Evolutionary conservation across 768 basidiomycete species (phyloP).

Genomic region (Clitopilus hobsonii): DNA sequence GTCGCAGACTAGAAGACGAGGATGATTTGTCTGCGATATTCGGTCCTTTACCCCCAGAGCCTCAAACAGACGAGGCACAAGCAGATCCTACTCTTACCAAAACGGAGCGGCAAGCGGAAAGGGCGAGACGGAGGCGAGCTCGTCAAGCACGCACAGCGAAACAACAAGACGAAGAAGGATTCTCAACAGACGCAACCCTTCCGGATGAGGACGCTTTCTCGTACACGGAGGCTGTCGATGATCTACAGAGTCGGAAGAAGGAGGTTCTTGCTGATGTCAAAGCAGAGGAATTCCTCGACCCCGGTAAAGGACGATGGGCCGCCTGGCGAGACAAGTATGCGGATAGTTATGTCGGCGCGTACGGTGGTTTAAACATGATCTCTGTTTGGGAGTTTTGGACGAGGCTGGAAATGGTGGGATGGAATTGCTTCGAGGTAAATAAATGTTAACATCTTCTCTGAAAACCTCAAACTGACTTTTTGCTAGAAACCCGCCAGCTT

Average conservation of each 20-base stretch:
- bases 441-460: neutral
- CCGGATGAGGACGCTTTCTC: conserved; percentile 63
- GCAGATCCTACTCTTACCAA: conserved; percentile 41
- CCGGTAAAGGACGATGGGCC: conserved; percentile 58
- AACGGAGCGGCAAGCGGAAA: conserved; percentile 54
- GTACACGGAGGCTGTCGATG: conserved; percentile 57
- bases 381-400: conserved; percentile 95
- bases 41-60: conserved; percentile 39
- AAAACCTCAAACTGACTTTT: conserved; percentile 7
- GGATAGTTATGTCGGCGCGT: conserved; percentile 85
- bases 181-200: conserved; percentile 80
- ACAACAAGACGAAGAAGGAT: conserved; percentile 65
- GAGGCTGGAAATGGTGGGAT: conserved; percentile 79
- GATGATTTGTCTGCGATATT: conserved; percentile 76
- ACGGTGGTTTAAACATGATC: conserved; percentile 86
- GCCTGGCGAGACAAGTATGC: conserved; percentile 72
- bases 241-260: conserved; percentile 45
- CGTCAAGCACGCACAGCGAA: conserved; percentile 27
- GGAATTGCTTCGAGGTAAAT: conserved; percentile 81
- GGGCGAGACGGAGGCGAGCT: conserved; percentile 47
- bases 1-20: conserved; percentile 72
- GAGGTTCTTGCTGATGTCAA: conserved; percentile 75
- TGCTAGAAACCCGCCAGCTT: conserved; percentile 50
- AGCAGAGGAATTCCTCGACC: conserved; percentile 81
- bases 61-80: conserved; percentile 48